Evolutionary conservation across 441 rosid genomes (phyloP).

Genomic region (Brassica balearica): DNA sequence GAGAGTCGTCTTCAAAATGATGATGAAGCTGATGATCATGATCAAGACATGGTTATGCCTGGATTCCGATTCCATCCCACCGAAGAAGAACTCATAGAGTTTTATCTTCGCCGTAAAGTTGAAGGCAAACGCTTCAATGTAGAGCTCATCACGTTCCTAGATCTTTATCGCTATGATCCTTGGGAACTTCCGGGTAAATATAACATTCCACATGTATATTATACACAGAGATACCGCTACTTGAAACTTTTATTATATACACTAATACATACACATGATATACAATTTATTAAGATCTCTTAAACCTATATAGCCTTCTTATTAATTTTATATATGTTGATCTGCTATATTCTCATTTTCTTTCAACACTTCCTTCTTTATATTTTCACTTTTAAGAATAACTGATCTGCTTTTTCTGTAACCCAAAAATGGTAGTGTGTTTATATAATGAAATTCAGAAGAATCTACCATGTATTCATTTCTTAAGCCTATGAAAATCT

Average conservation of each 20-base stretch:
- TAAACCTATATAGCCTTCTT: constrained; percentile 10
- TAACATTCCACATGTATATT: constrained; percentile 32
- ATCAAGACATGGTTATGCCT: constrained; percentile 97
- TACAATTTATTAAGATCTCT: constrained; percentile 19
- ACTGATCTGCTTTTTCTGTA: background rate
- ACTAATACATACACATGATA: background rate
- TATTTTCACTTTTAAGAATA: background rate
- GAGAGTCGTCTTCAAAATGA: constrained; percentile 34
- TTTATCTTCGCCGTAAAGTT: constrained; percentile 99
- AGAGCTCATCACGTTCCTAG: constrained; percentile 97
- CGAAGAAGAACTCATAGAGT: constrained; percentile 97
- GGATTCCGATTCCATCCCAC: constrained; percentile 99
- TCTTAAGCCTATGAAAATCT: constrained; percentile 12
- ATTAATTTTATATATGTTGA: background rate
- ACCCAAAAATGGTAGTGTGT: background rate
- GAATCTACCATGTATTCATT: background rate
- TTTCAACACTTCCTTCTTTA: constrained; percentile 17
- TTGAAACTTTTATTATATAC: background rate
- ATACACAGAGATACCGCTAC: background rate
- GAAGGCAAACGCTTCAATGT: constrained; percentile 99
- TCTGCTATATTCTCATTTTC: background rate
- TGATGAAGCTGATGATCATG: constrained; percentile 69
- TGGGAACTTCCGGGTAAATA: constrained; percentile 98
- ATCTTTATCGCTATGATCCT: constrained; percentile 99
- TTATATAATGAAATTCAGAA: background rate